A percentile compares a stretch with the other conserved stretches of the same genome.
These are phyloP conservation scores for Neostapfia colusana DNA, from an alignment of 176 grass and related monocot genomes.

Conservation along the genomic window DNA sequence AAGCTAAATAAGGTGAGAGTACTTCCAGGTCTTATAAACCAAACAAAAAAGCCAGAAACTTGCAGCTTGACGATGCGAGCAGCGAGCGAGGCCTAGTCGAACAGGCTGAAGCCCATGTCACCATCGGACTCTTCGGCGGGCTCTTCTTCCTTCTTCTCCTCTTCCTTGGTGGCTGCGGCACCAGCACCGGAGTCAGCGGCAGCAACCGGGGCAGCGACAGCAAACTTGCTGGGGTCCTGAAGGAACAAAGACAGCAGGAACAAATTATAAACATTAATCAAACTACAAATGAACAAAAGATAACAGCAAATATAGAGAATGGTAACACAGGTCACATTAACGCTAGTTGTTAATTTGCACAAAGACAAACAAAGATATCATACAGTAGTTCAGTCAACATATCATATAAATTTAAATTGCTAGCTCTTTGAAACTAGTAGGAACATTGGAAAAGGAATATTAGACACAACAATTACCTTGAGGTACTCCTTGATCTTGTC, in stretches of 20 bases:
- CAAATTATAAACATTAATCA: not conserved
- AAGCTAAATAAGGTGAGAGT: not conserved
- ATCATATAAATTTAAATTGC: no score
- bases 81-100: conserved; percentile 49
- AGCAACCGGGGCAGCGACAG: conserved; percentile 45
- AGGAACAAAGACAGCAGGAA: not conserved
- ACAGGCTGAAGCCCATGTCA: conserved; percentile 79
- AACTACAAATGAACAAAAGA: not conserved
- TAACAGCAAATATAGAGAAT: not conserved
- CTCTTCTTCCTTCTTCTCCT: conserved; percentile 72
- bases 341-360: no score
- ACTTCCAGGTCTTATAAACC: not conserved
- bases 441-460: not conserved
- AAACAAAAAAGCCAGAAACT: conserved; percentile 38
- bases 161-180: conserved; percentile 43
- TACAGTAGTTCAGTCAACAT: no score
- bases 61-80: not conserved
- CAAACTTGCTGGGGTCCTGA: conserved; percentile 84
- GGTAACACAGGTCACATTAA: no score
- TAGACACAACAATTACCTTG: conserved; percentile 44
- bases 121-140: conserved; percentile 62
- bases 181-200: conserved; percentile 38
- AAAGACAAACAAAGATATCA: no score
- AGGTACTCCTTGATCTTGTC: conserved; percentile 90
- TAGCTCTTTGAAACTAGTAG: no score